Evolutionary conservation across 2,329 filamentous ascomycete species (phyloP), one percentile per base, ranked within the genome.

Genomic region (Paramyrothecium roridum): DNA sequence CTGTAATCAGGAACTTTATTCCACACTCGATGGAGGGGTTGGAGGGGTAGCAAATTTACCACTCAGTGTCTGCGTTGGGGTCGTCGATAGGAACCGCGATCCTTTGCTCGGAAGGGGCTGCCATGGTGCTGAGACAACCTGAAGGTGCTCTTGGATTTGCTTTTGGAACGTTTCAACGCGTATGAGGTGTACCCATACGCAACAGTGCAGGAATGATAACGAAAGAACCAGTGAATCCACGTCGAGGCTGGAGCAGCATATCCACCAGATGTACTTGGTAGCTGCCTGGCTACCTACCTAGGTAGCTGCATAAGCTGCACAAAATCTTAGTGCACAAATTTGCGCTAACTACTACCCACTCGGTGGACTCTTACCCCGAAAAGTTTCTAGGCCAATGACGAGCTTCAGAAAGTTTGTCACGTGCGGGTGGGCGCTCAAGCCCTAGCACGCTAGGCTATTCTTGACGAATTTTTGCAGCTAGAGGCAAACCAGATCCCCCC

Each of bases 1-100:
- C 57, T 71, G 64, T 63, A 55, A 52, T 57, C 52, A 52, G 33
- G 43, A n/a, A 22, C 49, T 21, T n/a, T 49, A 47, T n/a, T 16
- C 7, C 10, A 60, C n/a, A 16, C 49, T 3, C 30, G 56, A 48
- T 52, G 50, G 33, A 50, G 53, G 52, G 54, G 49, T 51, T 62
- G 59, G 62, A 66, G 63, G 63, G 63, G 58, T 58, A 61, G 59
- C 65, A 57, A 46, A 59, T 33, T 48, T 77, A 93, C 95, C 95
- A 99, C 87, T 99, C 95, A 60, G 95, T 99, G 71, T 99, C 95
- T 59, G 92, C 95, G 69, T 98, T 96, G 33, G 93, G 93, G 70
- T 98, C 88, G 70, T 96, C 91, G 63, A 99, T 89, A 48, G 93
- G 92, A 57, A 99, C 95, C 66, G 80, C 80, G 62, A 88, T 86